A percentile compares a stretch with the other conserved stretches of the same genome.
Conservation (phyloP, 768 basidiomycete genomes). For the Boletus sensibilis region DNA sequence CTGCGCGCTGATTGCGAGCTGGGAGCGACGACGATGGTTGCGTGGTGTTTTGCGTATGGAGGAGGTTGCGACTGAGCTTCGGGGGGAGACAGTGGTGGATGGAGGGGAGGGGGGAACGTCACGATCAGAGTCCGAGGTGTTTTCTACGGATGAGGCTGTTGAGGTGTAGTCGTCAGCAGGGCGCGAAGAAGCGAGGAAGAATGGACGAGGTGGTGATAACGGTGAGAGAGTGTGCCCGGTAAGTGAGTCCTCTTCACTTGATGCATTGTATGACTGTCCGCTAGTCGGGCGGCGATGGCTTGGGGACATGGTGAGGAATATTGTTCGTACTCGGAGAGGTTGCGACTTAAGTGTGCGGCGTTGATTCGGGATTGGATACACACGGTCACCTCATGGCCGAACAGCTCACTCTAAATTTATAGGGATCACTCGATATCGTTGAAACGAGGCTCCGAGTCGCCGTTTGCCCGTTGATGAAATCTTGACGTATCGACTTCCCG, state of each 20-base stretch:
- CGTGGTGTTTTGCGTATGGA: constrained; percentile 20
- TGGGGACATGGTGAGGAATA: constrained; percentile 15
- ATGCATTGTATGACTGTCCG: constrained; percentile 13
- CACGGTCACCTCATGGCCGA: constrained; percentile 1
- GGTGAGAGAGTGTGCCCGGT: constrained; percentile 14
- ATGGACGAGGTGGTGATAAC: constrained; percentile 37
- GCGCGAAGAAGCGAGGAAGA: constrained; percentile 33
- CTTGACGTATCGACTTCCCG: background rate
- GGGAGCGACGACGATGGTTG: constrained; percentile 26
- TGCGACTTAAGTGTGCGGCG: constrained; percentile 5
- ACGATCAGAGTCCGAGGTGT: constrained; percentile 32
- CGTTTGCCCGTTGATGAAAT: background rate
- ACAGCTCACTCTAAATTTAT: constrained; percentile 2
- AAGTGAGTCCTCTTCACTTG: constrained; percentile 31
- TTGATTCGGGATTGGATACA: background rate
- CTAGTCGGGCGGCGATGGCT: constrained; percentile 13
- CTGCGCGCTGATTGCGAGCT: constrained; percentile 23
- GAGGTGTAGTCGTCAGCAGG: constrained; percentile 19
- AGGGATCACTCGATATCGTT: background rate
- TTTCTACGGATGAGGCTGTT: constrained; percentile 24
- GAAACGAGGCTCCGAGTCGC: constrained; percentile 15
- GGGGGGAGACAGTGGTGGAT: constrained; percentile 13
- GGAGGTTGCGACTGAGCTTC: constrained; percentile 12
- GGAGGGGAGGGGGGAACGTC: constrained; percentile 23
- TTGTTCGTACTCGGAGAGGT: background rate